Evolutionary conservation across 2,329 filamentous ascomycete species (phyloP), one percentile per base, ranked within the genome.

Genomic region (Ophiostoma sp.): DNA sequence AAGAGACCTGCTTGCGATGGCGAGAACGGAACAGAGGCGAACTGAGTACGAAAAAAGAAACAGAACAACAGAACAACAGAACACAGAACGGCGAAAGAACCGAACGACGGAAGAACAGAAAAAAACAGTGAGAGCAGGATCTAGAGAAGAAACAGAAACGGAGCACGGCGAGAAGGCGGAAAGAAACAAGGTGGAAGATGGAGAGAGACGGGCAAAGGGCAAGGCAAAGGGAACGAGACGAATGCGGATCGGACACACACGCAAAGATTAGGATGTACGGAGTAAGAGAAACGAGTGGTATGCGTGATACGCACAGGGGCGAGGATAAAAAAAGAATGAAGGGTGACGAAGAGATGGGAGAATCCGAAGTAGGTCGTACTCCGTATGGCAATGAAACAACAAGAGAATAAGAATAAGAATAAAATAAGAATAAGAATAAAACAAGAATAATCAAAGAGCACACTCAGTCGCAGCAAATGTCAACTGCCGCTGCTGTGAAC

Each of bases 1-100:
- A 63, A 67, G 44, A 70, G 41, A 65, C 14, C 14, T 44, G 40
- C 60, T 63, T 63, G 60, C 60, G 60, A 44, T 41, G 60, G n/a
- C 38, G 60, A 63, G 60, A 63, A 63, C 36, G 58, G 27, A 27
- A 27, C 27, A 27, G 27, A 62, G 38, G 16, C 55, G 55, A 18
- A 60, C 55, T 60, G 55, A 62, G 27, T 27, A 55, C 45, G 45
- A 6, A 47, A 11, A 16, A 16, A 12, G 7, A 12, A 4, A 58
- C 18, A 11, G 55, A 16, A 27, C 36, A 40, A 58, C 18, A 12
- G 55, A 18, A 14, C 45, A 9, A 65, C 41, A 42, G 14, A 64
- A 66, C 36, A 55, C 14, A 7, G 16, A n/a, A 27, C 27, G 27
- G 27, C 27, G 1, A 27, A 27, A 27, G 27, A 27, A 27, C 27